Conservation (phyloP, 2,329 filamentous ascomycete genomes). For the Lomentospora prolificans region DNA sequence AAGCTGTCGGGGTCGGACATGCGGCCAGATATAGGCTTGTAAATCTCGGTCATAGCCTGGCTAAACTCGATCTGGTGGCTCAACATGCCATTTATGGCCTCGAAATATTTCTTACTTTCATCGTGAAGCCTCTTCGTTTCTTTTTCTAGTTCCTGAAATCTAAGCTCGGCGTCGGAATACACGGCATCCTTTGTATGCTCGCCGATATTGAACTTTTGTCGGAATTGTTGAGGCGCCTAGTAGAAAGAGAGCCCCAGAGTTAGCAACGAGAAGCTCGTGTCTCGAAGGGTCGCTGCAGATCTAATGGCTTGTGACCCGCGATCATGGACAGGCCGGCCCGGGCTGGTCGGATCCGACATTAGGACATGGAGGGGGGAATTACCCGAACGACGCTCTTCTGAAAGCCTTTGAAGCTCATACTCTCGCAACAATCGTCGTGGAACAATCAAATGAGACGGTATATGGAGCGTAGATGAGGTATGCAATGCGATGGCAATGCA, state of each 20-base stretch:
- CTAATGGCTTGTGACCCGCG: not conserved
- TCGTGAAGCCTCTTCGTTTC: constrained; percentile 97
- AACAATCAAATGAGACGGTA: not conserved
- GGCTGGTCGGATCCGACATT: constrained; percentile 10
- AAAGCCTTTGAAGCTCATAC: constrained; percentile 96
- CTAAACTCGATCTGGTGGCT: constrained; percentile 97
- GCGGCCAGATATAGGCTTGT: constrained; percentile 94
- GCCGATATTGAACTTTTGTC: constrained; percentile 86
- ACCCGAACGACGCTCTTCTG: constrained; percentile 82
- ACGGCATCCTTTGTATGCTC: constrained; percentile 92
- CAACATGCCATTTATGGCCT: constrained; percentile 97
- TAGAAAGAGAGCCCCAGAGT: not conserved
- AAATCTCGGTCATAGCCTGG: constrained; percentile 89
- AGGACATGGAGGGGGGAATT: constrained; percentile 26
- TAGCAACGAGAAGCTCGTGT: not conserved
- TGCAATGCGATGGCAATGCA: not conserved
- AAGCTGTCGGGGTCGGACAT: constrained; percentile 85
- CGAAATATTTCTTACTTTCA: constrained; percentile 94
- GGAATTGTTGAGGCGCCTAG: constrained; percentile 82
- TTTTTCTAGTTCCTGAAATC: constrained; percentile 86
- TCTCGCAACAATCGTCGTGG: constrained; percentile 7
- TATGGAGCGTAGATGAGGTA: not conserved
- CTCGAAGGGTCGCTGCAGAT: not conserved
- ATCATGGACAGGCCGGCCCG: not conserved
- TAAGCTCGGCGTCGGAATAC: constrained; percentile 87